These are phyloP conservation scores for Fraxinus sp. DNA, from an alignment of 305 asterid genomes.

Conservation along the genomic window DNA sequence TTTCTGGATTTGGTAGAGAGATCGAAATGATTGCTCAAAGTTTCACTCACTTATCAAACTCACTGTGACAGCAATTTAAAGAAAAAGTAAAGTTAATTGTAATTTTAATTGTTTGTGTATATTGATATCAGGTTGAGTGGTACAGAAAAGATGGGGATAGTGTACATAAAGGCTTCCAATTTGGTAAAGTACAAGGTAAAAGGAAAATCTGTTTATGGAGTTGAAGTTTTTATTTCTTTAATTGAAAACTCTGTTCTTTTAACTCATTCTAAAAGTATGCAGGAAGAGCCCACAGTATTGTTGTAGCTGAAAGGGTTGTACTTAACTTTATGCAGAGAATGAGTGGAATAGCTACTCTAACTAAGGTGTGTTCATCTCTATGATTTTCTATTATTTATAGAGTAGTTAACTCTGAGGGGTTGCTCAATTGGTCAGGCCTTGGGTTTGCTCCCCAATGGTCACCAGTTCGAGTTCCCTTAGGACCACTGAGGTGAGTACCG, in stretches of 20 bases:
- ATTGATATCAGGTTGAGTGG: conserved; percentile 69
- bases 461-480: too few species aligned
- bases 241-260: conserved; percentile 4
- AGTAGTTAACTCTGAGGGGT: not conserved
- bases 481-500: too few species aligned
- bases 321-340: conserved; percentile 98
- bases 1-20: not conserved
- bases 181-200: conserved; percentile 86
- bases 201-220: not conserved
- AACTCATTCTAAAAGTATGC: conserved; percentile 27
- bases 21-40: not conserved
- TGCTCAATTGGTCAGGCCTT: too few species aligned
- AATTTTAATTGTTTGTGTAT: conserved; percentile 12
- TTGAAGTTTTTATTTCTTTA: not conserved
- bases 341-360: conserved; percentile 98
- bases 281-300: conserved; percentile 88
- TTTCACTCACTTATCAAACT: not conserved
- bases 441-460: too few species aligned
- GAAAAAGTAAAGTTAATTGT: not conserved
- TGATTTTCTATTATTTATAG: conserved; percentile 10
- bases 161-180: conserved; percentile 79
- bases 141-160: conserved; percentile 69
- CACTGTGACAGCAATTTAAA: not conserved
- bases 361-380: conserved; percentile 53
- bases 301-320: conserved; percentile 89